Conservation (phyloP, 495 filamentous ascomycete genomes). For the Acidiella bohemica region DNA sequence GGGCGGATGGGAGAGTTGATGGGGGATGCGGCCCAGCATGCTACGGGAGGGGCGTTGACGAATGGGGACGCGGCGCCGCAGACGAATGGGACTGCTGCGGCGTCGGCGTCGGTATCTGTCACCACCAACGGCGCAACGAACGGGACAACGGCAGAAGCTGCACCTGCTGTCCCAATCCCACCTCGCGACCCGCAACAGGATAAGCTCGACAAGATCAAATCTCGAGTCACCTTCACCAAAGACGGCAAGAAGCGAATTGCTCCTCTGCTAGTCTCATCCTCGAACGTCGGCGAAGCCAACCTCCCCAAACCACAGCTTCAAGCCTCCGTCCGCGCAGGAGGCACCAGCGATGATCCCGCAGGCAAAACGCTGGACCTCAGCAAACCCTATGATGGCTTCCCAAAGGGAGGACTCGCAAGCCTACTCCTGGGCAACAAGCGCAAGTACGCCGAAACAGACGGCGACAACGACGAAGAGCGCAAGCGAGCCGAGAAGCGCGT, state of each 20-base stretch:
- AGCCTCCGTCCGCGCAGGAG: conserved; percentile 47
- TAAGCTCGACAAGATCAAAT: conserved; percentile 68
- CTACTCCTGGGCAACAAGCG: conserved; percentile 89
- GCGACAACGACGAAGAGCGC: conserved; percentile 61
- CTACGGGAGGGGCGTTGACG: background rate
- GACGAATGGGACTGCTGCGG: conserved; percentile 27
- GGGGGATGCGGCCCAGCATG: conserved; percentile 49
- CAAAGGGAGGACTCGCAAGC: conserved; percentile 72
- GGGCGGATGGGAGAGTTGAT: conserved; percentile 95
- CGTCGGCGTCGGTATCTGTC: too few relatives aligned
- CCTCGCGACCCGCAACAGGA: conserved; percentile 49
- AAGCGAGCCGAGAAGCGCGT: conserved; percentile 38
- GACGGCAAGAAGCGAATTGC: conserved; percentile 94
- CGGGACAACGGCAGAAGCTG: conserved; percentile 32
- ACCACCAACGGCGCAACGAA: conserved; percentile 11
- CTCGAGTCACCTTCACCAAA: conserved; percentile 85
- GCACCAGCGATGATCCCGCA: conserved; percentile 42
- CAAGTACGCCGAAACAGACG: conserved; percentile 53
- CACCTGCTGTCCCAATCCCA: too few relatives aligned
- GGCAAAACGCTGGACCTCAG: conserved; percentile 82
- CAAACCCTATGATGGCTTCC: conserved; percentile 88
- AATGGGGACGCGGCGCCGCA: conserved; percentile 21
- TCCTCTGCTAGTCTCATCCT: conserved; percentile 76
- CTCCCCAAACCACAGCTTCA: conserved; percentile 79
- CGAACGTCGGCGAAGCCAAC: conserved; percentile 67